Base-by-base conservation (phyloP, 495 filamentous ascomycete species). In the Physcia stellaris region DNA sequence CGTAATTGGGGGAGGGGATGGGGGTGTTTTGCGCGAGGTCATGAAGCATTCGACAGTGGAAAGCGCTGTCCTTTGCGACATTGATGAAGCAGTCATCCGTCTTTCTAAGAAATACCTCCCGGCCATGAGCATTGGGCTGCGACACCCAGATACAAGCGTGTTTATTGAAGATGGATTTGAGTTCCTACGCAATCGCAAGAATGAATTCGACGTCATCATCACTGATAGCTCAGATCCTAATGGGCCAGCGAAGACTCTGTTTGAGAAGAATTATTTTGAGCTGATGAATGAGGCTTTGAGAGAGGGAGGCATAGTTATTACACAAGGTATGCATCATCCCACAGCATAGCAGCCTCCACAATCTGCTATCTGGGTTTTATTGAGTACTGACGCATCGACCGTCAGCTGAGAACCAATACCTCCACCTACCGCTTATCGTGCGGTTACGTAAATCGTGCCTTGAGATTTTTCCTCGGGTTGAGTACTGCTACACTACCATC, bases 301-400 rank as follows among this genome's bases (percentile, higher is more conserved):
- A 50, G 85, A 92, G 44, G 92, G 88, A 61, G 90, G 90, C 67
- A 86, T 99, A 49, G 94, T 99, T 67, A 93, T 90, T 63, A 99
- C 92, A 49, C 90, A 99, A 94, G 90, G 90, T 98, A 93, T n/a
- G n/a, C n/a, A 71, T n/a, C n/a, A n/a, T n/a, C n/a, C n/a, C n/a
- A n/a, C n/a, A n/a, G n/a, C n/a, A n/a, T n/a, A n/a, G n/a, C n/a
- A n/a, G n/a, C n/a, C n/a, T n/a, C n/a, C n/a, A n/a, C n/a, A n/a
- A n/a, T n/a, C n/a, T n/a, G n/a, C n/a, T n/a, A n/a, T n/a, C n/a
- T n/a, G n/a, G n/a, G n/a, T n/a, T n/a, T n/a, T n/a, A n/a, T n/a
- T n/a, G n/a, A n/a, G n/a, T n/a, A n/a, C n/a, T n/a, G 20, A 11
- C 34, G 3, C 32, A 1, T 4, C 30, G 23, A 31, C 19, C 20